Conservation (phyloP, 768 basidiomycete species). For the Amanita pseudoporphyria region DNA sequence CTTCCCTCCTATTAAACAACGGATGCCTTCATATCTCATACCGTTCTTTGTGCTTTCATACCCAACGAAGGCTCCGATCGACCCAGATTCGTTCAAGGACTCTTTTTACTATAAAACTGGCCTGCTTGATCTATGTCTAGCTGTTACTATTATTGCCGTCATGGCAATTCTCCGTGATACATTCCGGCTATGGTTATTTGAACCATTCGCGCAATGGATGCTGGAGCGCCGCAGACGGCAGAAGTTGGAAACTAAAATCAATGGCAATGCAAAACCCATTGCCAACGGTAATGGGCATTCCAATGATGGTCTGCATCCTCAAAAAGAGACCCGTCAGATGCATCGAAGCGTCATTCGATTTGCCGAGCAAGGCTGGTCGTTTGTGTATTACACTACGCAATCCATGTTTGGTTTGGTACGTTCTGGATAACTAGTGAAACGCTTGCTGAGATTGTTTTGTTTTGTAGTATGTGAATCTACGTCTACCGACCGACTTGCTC, state of each 20-base stretch:
- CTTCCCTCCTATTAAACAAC: slow-evolving; percentile 14
- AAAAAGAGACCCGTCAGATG: slow-evolving; percentile 48
- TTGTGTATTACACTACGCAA: slow-evolving; percentile 68
- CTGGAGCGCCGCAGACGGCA: slow-evolving; percentile 23
- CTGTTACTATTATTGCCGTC: slow-evolving; percentile 71
- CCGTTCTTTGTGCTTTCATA: slow-evolving; percentile 74
- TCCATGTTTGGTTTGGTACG: slow-evolving; percentile 79
- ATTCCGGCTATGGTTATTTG: slow-evolving; percentile 61
- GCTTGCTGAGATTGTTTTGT: neutral
- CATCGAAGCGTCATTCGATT: slow-evolving; percentile 76
- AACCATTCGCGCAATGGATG: slow-evolving; percentile 69
- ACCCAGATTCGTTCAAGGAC: slow-evolving; percentile 65
- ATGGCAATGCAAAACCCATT: slow-evolving; percentile 16
- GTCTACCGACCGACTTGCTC: slow-evolving; percentile 57
- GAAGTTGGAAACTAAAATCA: slow-evolving; percentile 15
- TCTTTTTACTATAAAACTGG: slow-evolving; percentile 67
- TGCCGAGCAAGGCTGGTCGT: slow-evolving; percentile 92
- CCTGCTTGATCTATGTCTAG: slow-evolving; percentile 66
- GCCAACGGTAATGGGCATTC: slow-evolving; percentile 21
- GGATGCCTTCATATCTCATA: slow-evolving; percentile 42
- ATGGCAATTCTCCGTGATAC: slow-evolving; percentile 86
- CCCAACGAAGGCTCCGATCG: slow-evolving; percentile 41
- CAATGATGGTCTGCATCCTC: slow-evolving; percentile 13
- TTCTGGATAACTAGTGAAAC: slow-evolving; percentile 15
- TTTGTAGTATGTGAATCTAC: slow-evolving; percentile 67